Evolutionary conservation across 2,329 filamentous ascomycete genomes (phyloP).

Genomic region (Juglanconis sp.): DNA sequence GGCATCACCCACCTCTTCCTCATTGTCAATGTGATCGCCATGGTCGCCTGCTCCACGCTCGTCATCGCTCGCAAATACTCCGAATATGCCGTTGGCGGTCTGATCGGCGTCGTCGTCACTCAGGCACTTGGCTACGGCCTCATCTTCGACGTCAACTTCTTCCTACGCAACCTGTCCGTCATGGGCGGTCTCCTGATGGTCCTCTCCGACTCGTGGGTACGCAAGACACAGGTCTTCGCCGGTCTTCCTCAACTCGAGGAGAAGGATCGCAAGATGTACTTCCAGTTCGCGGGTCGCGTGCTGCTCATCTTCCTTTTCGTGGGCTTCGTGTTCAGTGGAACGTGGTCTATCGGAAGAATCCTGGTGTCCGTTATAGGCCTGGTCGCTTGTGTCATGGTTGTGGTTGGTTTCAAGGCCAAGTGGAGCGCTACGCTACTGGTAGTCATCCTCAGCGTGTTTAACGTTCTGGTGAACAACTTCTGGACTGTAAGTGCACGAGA

Average conservation of each 20-base stretch:
- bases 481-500: constrained; percentile 77
- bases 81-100: constrained; percentile 85
- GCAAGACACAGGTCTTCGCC: constrained; percentile 95
- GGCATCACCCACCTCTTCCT: constrained; percentile 93
- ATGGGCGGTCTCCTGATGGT: constrained; percentile 98
- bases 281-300: constrained; percentile 93
- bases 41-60: constrained; percentile 75
- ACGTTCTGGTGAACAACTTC: constrained; percentile 98
- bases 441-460: constrained; percentile 93
- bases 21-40: constrained; percentile 82
- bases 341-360: constrained; percentile 88
- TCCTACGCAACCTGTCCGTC: constrained; percentile 96
- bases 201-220: constrained; percentile 94
- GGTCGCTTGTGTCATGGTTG: constrained; percentile 94
- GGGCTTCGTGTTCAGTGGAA: constrained; percentile 91
- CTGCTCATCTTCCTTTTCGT: constrained; percentile 96
- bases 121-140: constrained; percentile 96
- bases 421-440: constrained; percentile 95
- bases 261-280: constrained; percentile 99
- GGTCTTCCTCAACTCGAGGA: constrained; percentile 92
- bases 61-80: constrained; percentile 92
- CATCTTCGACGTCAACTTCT: constrained; percentile 99
- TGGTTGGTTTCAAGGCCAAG: constrained; percentile 99
- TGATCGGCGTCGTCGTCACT: constrained; percentile 85
- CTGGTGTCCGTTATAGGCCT: constrained; percentile 81